Conservation (phyloP, 2,329 filamentous ascomycete genomes). For the Cladosporium cucumerinum region DNA sequence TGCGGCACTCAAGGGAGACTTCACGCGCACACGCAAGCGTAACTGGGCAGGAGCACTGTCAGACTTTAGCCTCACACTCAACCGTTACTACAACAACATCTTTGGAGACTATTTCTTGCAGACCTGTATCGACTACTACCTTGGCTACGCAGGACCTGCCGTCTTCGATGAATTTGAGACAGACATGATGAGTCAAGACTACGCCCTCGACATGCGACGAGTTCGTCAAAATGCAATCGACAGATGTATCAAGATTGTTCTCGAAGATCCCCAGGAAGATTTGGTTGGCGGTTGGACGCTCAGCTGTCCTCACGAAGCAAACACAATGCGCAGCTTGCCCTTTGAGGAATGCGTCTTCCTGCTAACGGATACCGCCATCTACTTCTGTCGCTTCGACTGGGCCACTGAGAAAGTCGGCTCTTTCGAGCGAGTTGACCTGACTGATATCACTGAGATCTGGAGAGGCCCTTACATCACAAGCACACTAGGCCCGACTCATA, state of each 20-base stretch:
- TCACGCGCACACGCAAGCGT: conserved; percentile 84
- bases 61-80: conserved; percentile 84
- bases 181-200: conserved; percentile 89
- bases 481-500: conserved; percentile 72
- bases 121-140: conserved; percentile 87
- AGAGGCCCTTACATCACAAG: conserved; percentile 88
- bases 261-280: conserved; percentile 73
- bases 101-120: conserved; percentile 98
- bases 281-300: conserved; percentile 88
- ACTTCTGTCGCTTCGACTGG: conserved; percentile 92
- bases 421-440: conserved; percentile 80
- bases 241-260: conserved; percentile 78
- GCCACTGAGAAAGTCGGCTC: conserved; percentile 89
- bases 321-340: conserved; percentile 64
- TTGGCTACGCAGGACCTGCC: conserved; percentile 78
- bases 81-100: conserved; percentile 77
- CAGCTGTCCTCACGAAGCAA: conserved; percentile 68
- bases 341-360: conserved; percentile 88
- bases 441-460: conserved; percentile 68
- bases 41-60: conserved; percentile 89
- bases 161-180: conserved; percentile 94
- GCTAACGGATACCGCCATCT: conserved; percentile 78
- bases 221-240: conserved; percentile 88
- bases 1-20: conserved; percentile 93
- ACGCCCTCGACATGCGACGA: conserved; percentile 78